Percentiles rank a stretch among this genome's conserved stretches.
These are phyloP conservation scores for Globisporangium polare DNA, from an alignment of 352 stramenopile species.

Conservation along the genomic window DNA sequence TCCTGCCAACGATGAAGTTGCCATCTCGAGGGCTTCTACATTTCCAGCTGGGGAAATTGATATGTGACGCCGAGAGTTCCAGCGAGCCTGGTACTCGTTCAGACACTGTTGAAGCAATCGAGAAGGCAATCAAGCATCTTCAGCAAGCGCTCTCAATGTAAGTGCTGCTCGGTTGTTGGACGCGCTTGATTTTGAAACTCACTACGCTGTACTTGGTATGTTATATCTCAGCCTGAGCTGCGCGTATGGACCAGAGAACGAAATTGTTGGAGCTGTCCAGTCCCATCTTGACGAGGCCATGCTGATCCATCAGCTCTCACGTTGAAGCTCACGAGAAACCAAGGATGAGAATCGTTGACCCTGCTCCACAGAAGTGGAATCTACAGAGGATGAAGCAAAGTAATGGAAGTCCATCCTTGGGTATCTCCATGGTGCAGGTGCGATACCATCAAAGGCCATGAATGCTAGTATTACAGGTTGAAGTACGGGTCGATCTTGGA, in stretches of 20 bases:
- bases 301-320: not conserved
- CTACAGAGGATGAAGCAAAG: no score
- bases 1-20: constrained; percentile 32
- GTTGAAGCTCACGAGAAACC: not conserved
- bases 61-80: constrained; percentile 13
- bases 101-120: constrained; percentile 2
- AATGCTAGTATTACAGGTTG: constrained; percentile 32
- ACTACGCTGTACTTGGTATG: not conserved
- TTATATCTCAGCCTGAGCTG: not conserved
- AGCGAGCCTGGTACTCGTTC: not conserved
- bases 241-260: constrained; percentile 11
- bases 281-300: constrained; percentile 8
- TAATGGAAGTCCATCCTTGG: no score
- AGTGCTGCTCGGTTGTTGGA: constrained; percentile 4
- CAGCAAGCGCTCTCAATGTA: constrained; percentile 36
- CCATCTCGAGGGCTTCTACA: constrained; percentile 40
- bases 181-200: not conserved
- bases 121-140: constrained; percentile 26
- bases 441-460: not conserved
- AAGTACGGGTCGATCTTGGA: constrained; percentile 72
- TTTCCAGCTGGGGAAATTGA: constrained; percentile 41
- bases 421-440: no score
- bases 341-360: not conserved
- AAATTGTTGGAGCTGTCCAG: constrained; percentile 1
- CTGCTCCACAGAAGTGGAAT: no score